Conservation (phyloP, 1,284 basidiomycete genomes). For the Ustilago shanxiensis region DNA sequence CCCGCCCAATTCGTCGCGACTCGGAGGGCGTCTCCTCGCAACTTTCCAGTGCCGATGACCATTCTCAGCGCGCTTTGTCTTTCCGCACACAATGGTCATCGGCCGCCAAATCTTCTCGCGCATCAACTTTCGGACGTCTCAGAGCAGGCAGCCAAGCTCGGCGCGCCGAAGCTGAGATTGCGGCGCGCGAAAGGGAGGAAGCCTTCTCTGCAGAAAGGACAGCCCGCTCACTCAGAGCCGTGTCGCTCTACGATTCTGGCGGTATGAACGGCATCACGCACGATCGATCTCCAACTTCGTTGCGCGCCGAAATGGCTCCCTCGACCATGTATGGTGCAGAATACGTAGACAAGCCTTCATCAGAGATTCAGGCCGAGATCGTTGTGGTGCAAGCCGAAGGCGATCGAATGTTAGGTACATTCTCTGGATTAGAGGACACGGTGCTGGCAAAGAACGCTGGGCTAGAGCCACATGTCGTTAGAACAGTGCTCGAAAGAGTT, state of each 20-base stretch:
- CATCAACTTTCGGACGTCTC: conserved; percentile 40
- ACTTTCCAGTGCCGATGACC: conserved; percentile 43
- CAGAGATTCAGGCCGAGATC: conserved; percentile 61
- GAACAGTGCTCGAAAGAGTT: conserved; percentile 9
- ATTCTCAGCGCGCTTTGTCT: conserved; percentile 36
- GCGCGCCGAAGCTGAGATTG: conserved; percentile 25
- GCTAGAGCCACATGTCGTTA: conserved; percentile 19
- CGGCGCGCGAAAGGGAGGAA: conserved; percentile 35
- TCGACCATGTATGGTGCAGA: conserved; percentile 47
- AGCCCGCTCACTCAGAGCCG: conserved; percentile 37
- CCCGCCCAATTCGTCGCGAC: conserved; percentile 19
- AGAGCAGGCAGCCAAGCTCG: conserved; percentile 29
- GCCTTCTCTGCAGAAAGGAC: conserved; percentile 41
- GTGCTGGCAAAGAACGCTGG: conserved; percentile 33
- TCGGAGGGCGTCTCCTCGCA: conserved; percentile 32
- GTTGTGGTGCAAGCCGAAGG: conserved; percentile 57
- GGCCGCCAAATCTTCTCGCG: conserved; percentile 27
- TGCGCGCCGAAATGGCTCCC: conserved; percentile 31
- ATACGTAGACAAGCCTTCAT: conserved; percentile 46
- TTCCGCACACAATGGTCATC: conserved; percentile 35
- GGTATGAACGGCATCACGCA: neutral
- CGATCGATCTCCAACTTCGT: conserved; percentile 20
- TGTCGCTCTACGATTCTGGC: conserved; percentile 32
- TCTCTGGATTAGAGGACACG: conserved; percentile 45
- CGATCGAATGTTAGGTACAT: conserved; percentile 52